Conservation (phyloP, 495 filamentous ascomycete species). For the Penicillium silybi region DNA sequence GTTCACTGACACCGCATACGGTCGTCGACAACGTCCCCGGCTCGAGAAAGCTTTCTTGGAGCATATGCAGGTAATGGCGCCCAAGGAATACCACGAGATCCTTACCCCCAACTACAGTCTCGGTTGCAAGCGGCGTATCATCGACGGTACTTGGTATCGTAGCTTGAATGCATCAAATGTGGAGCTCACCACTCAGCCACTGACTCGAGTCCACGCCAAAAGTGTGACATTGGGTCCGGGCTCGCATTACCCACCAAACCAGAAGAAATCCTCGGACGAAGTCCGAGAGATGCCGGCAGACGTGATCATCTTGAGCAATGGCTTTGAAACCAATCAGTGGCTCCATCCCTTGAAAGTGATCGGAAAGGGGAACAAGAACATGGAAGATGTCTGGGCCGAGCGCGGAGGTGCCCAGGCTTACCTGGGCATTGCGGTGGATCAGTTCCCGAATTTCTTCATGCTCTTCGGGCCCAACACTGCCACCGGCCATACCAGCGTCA, state of each 20-base stretch:
- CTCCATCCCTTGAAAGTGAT: slow-evolving; percentile 30
- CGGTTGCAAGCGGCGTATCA: slow-evolving; percentile 60
- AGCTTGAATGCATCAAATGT: slow-evolving; percentile 51
- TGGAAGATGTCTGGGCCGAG: slow-evolving; percentile 53
- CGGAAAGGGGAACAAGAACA: slow-evolving; percentile 44
- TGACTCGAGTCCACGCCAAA: slow-evolving; percentile 44
- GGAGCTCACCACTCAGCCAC: slow-evolving; percentile 53
- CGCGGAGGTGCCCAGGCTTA: slow-evolving; percentile 62
- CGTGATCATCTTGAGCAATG: slow-evolving; percentile 57
- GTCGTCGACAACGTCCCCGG: slow-evolving; percentile 22
- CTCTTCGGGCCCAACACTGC: slow-evolving; percentile 63
- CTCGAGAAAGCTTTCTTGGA: slow-evolving; percentile 37
- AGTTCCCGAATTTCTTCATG: slow-evolving; percentile 68
- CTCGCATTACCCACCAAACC: slow-evolving; percentile 39
- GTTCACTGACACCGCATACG: slow-evolving; percentile 27
- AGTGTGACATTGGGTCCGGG: slow-evolving; percentile 54
- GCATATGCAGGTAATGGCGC: slow-evolving; percentile 48
- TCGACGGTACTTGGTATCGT: slow-evolving; percentile 53
- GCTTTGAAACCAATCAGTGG: slow-evolving; percentile 47
- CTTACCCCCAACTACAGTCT: slow-evolving; percentile 58
- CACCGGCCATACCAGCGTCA: slow-evolving; percentile 60
- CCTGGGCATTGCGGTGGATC: slow-evolving; percentile 59
- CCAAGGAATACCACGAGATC: slow-evolving; percentile 61
- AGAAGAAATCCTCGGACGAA: slow-evolving; percentile 27
- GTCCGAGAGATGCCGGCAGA: slow-evolving; percentile 50